A percentile compares a stretch with the other conserved stretches of the same genome.
Evolutionary conservation across 1,139 yeast species (phyloP).

Genomic region (Yamadazyma jaroonii): DNA sequence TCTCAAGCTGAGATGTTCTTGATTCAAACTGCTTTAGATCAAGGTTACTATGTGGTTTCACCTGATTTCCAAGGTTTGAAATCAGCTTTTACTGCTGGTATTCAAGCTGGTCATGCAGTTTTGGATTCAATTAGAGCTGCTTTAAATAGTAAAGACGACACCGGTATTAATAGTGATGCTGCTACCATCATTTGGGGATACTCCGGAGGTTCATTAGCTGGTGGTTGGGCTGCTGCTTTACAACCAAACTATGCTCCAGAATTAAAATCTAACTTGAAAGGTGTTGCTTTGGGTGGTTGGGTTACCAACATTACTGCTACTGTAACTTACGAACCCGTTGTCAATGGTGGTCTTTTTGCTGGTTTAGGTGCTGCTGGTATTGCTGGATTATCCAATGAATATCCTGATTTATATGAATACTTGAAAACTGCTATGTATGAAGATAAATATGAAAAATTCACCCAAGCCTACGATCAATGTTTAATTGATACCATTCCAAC

Average conservation of each 20-base stretch:
- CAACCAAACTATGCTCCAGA: slow-evolving; percentile 37
- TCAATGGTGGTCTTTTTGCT: slow-evolving; percentile 24
- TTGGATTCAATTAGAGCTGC: slow-evolving; percentile 32
- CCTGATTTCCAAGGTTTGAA: slow-evolving; percentile 35
- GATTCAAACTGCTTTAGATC: slow-evolving; percentile 22
- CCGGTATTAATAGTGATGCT: slow-evolving; percentile 28
- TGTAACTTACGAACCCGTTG: slow-evolving; percentile 14
- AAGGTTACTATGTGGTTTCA: slow-evolving; percentile 29
- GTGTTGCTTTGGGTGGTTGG: slow-evolving; percentile 35
- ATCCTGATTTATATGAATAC: slow-evolving; percentile 18
- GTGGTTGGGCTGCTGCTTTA: slow-evolving; percentile 36
- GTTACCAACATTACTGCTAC: slow-evolving; percentile 27
- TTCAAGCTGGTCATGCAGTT: slow-evolving; percentile 28
- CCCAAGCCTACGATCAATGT: slow-evolving; percentile 16
- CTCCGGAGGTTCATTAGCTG: slow-evolving; percentile 40
- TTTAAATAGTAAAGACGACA: slow-evolving; percentile 20
- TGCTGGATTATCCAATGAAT: slow-evolving; percentile 27
- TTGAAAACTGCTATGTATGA: slow-evolving; percentile 12
- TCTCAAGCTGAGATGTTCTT: slow-evolving; percentile 25
- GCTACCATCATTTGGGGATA: slow-evolving; percentile 35
- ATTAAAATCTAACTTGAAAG: slow-evolving; percentile 21
- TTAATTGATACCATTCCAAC: slow-evolving; percentile 11
- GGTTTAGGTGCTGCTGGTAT: slow-evolving; percentile 29
- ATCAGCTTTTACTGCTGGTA: slow-evolving; percentile 31
- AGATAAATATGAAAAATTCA: slow-evolving; percentile 13